These are phyloP conservation scores for Pyracantha coccinea DNA, from an alignment of 331 rosid species.

Conservation along the genomic window DNA sequence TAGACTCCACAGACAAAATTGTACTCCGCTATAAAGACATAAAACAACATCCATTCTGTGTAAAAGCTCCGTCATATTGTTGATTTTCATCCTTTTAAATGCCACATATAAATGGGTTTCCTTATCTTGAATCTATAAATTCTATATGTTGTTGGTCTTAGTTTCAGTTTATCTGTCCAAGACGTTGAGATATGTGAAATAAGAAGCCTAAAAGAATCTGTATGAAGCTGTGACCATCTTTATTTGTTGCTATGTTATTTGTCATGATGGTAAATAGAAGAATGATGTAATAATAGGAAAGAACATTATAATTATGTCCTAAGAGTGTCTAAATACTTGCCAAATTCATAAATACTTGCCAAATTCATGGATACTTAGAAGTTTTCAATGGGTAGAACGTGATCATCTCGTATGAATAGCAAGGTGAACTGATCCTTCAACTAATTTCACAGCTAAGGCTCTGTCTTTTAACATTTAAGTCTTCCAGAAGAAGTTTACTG, in stretches of 20 bases:
- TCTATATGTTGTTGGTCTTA: neutral
- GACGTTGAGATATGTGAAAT: neutral
- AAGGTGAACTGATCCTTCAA: too few relatives aligned
- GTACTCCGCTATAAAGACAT: neutral
- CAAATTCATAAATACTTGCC: neutral
- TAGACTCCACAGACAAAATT: neutral
- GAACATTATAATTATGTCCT: neutral
- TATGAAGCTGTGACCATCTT: neutral
- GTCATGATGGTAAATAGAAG: neutral
- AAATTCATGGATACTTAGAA: neutral
- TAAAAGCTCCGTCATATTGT: neutral
- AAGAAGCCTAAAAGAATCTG: neutral
- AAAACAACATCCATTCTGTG: neutral
- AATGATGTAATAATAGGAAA: neutral
- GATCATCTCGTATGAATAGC: too few relatives aligned
- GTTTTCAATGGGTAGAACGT: too few relatives aligned
- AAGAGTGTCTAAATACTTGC: neutral
- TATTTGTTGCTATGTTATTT: neutral
- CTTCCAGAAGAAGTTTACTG: neutral
- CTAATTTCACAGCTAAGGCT: too few relatives aligned
- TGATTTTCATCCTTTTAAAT: neutral
- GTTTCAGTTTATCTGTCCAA: neutral
- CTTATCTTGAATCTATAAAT: neutral
- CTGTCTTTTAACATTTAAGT: neutral
- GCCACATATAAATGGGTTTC: neutral